Evolutionary conservation across 345 rosid genomes (phyloP).

Genomic region (Citrus hindsii): DNA sequence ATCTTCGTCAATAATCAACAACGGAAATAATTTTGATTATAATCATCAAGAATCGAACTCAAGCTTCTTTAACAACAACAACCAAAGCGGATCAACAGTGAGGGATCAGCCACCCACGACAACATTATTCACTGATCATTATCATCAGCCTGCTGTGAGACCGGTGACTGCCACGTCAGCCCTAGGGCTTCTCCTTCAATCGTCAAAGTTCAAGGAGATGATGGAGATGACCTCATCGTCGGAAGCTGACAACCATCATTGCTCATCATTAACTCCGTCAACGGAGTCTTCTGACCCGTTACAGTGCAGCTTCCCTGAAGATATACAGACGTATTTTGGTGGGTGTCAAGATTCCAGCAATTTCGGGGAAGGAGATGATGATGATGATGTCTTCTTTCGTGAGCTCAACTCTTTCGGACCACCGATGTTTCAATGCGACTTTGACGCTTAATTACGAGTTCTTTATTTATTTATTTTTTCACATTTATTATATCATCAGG

Average conservation of each 20-base stretch:
- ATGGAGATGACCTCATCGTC: conserved; percentile 42
- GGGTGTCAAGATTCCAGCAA: conserved; percentile 52
- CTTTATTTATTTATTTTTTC: neutral
- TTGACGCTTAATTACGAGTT: conserved; percentile 22
- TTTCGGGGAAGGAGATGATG: conserved; percentile 33
- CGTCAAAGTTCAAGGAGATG: conserved; percentile 67
- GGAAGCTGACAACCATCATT: conserved; percentile 11
- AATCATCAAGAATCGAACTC: conserved; percentile 16
- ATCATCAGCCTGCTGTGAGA: conserved; percentile 5
- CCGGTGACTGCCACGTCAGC: conserved; percentile 50
- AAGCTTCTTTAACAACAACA: conserved; percentile 14
- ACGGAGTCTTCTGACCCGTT: conserved; percentile 25
- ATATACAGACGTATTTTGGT: conserved; percentile 67
- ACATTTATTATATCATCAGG: neutral
- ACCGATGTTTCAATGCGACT: conserved; percentile 50
- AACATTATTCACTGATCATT: neutral
- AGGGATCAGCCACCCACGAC: neutral
- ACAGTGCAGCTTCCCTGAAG: conserved; percentile 69
- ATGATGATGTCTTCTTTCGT: conserved; percentile 51
- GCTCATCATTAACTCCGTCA: conserved; percentile 19
- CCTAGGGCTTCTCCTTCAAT: conserved; percentile 58
- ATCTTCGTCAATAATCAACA: neutral
- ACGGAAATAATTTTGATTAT: neutral
- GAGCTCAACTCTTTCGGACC: conserved; percentile 46
- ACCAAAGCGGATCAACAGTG: neutral